A percentile compares a stretch with the other conserved stretches of the same genome.
These are phyloP conservation scores for Pseudofabraea citricarpa DNA, from an alignment of 2,329 filamentous ascomycete species.

Conservation along the genomic window DNA sequence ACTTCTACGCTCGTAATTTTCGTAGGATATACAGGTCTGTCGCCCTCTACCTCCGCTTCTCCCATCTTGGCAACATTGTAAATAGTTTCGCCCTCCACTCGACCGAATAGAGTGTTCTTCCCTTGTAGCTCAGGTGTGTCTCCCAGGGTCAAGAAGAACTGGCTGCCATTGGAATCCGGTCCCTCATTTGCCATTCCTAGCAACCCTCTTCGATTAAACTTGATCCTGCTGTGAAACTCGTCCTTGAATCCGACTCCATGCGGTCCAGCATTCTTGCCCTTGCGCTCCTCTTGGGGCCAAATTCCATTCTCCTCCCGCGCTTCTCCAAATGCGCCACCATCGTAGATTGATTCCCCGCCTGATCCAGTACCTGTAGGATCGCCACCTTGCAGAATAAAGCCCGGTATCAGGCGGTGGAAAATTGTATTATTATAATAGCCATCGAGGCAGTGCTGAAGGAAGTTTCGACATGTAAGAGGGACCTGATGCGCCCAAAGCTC, in stretches of 20 bases:
- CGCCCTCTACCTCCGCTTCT: conserved; percentile 77
- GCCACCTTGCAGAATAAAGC: conserved; percentile 91
- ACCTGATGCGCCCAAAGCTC: conserved; percentile 95
- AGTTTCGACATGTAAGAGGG: conserved; percentile 88
- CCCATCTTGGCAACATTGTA: conserved; percentile 95
- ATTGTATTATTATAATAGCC: conserved; percentile 92
- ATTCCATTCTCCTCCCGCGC: conserved; percentile 30
- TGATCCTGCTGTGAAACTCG: conserved; percentile 87
- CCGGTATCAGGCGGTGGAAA: conserved; percentile 88
- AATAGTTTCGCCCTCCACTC: conserved; percentile 88
- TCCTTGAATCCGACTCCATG: conserved; percentile 64
- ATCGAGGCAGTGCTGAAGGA: conserved; percentile 89
- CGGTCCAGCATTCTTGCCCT: conserved; percentile 55
- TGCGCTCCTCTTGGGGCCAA: conserved; percentile 57
- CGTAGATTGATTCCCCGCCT: conserved; percentile 88
- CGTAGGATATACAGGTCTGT: conserved; percentile 80
- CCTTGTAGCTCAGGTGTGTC: conserved; percentile 80
- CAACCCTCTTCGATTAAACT: conserved; percentile 86
- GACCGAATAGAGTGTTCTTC: conserved; percentile 90
- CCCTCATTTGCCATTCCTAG: conserved; percentile 96
- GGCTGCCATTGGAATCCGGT: conserved; percentile 79
- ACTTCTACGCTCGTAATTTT: conserved; percentile 73
- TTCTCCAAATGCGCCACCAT: conserved; percentile 66
- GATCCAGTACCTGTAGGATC: conserved; percentile 91
- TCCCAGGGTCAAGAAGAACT: conserved; percentile 93